Percentiles rank a stretch among this genome's conserved stretches.
Conservation (phyloP, 2,329 filamentous ascomycete species). For the Pyrenochaeta sp. region DNA sequence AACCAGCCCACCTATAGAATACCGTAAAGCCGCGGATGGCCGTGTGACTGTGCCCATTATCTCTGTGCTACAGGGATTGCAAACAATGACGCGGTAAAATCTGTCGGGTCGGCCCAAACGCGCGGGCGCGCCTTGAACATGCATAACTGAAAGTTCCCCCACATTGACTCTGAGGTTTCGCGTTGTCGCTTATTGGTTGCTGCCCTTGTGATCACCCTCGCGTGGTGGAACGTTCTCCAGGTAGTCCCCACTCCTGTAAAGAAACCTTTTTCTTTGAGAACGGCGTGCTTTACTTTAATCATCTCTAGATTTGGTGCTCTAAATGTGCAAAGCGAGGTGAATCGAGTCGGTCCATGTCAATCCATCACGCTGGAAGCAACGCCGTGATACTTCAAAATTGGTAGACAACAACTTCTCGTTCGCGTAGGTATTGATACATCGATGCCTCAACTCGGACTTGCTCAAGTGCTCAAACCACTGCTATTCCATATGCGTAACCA, state of each 20-base stretch:
- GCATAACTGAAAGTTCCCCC: slow-evolving; percentile 21
- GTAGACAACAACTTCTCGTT: slow-evolving; percentile 30
- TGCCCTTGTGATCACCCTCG: slow-evolving; percentile 21
- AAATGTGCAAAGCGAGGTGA: neutral
- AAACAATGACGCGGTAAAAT: slow-evolving; percentile 21
- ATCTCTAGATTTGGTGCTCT: neutral
- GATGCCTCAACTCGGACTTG: slow-evolving; percentile 21
- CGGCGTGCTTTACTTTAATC: neutral
- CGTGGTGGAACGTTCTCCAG: neutral
- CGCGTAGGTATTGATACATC: slow-evolving; percentile 44
- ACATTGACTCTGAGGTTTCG: slow-evolving; percentile 15
- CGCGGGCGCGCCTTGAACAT: slow-evolving; percentile 1
- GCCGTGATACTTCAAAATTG: neutral
- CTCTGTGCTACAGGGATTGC: slow-evolving; percentile 17
- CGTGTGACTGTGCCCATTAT: slow-evolving; percentile 14
- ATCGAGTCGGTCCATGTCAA: neutral
- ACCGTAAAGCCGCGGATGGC: slow-evolving; percentile 25
- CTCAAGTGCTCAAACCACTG: slow-evolving; percentile 16
- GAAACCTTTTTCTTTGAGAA: neutral
- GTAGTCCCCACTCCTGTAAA: neutral
- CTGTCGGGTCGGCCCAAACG: slow-evolving; percentile 9
- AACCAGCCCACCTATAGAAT: slow-evolving; percentile 16
- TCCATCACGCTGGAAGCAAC: neutral
- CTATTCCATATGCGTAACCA: slow-evolving; percentile 34
- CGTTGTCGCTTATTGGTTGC: slow-evolving; percentile 19